phyloP scores from a whole-genome alignment of 2,329 filamentous ascomycete species.

The Cyphellophora attinorum region DNA sequence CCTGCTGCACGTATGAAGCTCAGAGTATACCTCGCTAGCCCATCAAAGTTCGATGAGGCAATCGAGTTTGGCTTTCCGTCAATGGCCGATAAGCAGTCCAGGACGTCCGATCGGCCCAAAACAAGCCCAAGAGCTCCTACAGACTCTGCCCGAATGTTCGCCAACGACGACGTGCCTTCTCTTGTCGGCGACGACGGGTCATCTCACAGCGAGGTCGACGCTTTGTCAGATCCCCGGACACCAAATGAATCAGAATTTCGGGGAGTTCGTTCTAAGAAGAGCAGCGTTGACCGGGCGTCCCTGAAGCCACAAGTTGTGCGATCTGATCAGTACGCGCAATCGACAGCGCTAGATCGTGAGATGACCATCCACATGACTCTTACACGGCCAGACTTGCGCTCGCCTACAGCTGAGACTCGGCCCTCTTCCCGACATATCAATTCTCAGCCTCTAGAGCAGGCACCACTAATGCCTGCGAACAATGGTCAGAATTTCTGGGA shows the following conservation, averaged over 20 bases:
- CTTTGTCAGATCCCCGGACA: slow-evolving; percentile 17
- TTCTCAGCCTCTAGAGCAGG: slow-evolving; percentile 46
- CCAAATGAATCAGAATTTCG: slow-evolving; percentile 18
- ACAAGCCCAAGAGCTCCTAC: slow-evolving; percentile 29
- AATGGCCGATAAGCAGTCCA: slow-evolving; percentile 12
- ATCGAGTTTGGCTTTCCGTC: slow-evolving; percentile 83
- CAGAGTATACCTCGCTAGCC: slow-evolving; percentile 74
- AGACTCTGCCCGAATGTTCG: slow-evolving; percentile 41
- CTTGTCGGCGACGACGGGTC: slow-evolving; percentile 29
- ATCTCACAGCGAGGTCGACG: slow-evolving; percentile 13
- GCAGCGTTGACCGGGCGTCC: slow-evolving; percentile 11
- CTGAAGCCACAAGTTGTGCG: slow-evolving; percentile 8
- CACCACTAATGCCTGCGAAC: slow-evolving; percentile 38
- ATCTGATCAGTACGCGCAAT: slow-evolving; percentile 37
- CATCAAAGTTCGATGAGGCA: slow-evolving; percentile 91
- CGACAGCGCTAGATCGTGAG: slow-evolving; percentile 57
- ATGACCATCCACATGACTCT: slow-evolving; percentile 97
- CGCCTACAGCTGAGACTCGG: slow-evolving; percentile 54
- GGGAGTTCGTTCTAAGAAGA: slow-evolving; percentile 8
- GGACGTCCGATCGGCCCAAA: slow-evolving; percentile 12
- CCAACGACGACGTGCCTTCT: slow-evolving; percentile 37
- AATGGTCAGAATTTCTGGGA: slow-evolving; percentile 34
- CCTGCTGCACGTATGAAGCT: slow-evolving; percentile 80
- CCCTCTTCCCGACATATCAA: slow-evolving; percentile 47
- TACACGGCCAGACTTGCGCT: slow-evolving; percentile 74